These are phyloP conservation scores for Persicaria tinctoria DNA, from an alignment of 148 eudicot genomes.

Conservation along the genomic window DNA sequence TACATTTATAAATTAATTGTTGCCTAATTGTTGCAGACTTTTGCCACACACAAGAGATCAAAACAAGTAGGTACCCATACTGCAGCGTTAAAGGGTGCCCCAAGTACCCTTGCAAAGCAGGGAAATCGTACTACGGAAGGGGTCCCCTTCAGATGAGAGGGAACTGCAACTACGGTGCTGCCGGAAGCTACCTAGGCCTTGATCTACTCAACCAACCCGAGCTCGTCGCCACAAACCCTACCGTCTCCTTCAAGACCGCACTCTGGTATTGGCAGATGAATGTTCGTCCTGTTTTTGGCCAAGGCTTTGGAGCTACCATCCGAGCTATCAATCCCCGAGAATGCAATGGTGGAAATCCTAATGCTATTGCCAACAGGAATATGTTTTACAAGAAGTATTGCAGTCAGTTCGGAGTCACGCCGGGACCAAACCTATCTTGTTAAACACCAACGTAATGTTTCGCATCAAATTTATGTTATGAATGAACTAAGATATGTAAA, in stretches of 20 bases:
- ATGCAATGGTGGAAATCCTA: not conserved
- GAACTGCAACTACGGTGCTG: slow-evolving; percentile 39
- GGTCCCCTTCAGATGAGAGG: slow-evolving; percentile 41
- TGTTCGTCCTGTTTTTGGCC: slow-evolving; percentile 15
- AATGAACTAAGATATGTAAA: too few species aligned
- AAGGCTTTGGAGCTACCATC: slow-evolving; percentile 24
- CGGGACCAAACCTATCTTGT: not conserved
- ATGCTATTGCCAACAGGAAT: not conserved
- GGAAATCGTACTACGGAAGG: slow-evolving; percentile 31
- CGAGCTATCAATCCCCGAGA: not conserved
- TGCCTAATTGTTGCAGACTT: slow-evolving; percentile 22
- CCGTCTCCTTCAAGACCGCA: slow-evolving; percentile 29
- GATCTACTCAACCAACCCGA: slow-evolving; percentile 30
- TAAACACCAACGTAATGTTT: not conserved
- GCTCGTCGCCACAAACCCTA: slow-evolving; percentile 18
- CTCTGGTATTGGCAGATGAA: slow-evolving; percentile 31
- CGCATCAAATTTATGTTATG: too few species aligned
- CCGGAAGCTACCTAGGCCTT: slow-evolving; percentile 24
- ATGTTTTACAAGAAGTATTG: not conserved
- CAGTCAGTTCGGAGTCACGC: not conserved
- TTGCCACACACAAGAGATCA: slow-evolving; percentile 38
- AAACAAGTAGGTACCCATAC: slow-evolving; percentile 23
- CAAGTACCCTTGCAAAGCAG: slow-evolving; percentile 29
- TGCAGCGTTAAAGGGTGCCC: slow-evolving; percentile 20
- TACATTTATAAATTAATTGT: too few species aligned